Evolutionary conservation across 2,329 filamentous ascomycete species (phyloP).

Genomic region (Lojkania enalia): DNA sequence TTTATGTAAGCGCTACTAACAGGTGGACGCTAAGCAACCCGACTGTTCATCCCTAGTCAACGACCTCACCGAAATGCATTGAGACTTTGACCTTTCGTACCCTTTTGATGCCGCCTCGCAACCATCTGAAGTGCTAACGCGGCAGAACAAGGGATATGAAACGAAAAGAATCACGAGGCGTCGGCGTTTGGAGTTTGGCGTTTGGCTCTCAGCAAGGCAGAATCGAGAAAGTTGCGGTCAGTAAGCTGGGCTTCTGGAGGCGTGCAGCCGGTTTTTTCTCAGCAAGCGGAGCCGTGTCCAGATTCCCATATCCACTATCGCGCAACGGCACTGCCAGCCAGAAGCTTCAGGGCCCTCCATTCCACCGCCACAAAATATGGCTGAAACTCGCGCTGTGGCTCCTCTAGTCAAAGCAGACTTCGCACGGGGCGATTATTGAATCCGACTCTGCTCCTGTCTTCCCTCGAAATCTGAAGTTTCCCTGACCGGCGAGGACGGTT

Average conservation of each 20-base stretch:
- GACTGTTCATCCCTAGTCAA: too few relatives aligned
- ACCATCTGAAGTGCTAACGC: too few relatives aligned
- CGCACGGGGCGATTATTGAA: too few relatives aligned
- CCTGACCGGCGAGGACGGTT: not conserved
- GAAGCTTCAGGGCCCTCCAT: too few relatives aligned
- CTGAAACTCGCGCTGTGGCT: conserved; percentile 16
- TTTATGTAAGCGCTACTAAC: not conserved
- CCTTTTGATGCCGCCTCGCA: too few relatives aligned
- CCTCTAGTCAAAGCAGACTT: not conserved
- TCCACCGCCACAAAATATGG: conserved; percentile 3
- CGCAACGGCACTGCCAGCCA: not conserved
- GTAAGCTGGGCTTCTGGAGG: not conserved
- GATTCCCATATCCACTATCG: too few relatives aligned
- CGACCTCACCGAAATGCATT: too few relatives aligned
- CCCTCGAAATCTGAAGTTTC: not conserved
- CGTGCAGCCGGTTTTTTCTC: not conserved
- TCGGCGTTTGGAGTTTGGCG: not conserved
- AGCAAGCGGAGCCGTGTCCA: too few relatives aligned
- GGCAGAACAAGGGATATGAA: not conserved
- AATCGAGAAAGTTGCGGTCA: conserved; percentile 29
- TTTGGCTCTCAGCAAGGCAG: conserved; percentile 30
- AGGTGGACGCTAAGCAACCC: too few relatives aligned
- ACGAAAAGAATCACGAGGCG: not conserved
- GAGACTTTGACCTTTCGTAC: too few relatives aligned
- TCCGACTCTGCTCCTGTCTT: too few relatives aligned